A percentile compares a stretch with the other conserved stretches of the same genome.
These are phyloP conservation scores for Colletotrichum tofieldiae DNA, from an alignment of 2,329 filamentous ascomycete species.

Conservation along the genomic window DNA sequence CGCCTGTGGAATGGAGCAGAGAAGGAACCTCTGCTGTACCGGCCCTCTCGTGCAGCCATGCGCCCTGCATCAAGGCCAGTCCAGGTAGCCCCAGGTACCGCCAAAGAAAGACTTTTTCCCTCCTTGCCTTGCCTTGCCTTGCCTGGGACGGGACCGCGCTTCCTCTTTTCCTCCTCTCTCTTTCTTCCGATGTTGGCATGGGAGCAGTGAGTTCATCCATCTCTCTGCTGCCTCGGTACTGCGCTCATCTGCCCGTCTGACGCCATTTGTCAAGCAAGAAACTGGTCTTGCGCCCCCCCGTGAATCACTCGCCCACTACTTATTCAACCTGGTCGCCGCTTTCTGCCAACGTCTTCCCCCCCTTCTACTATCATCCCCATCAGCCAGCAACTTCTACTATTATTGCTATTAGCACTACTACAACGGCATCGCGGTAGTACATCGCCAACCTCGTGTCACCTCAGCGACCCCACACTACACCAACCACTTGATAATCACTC, in stretches of 20 bases:
- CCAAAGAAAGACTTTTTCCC: background rate
- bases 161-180: background rate
- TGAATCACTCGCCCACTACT: slow-evolving; percentile 30
- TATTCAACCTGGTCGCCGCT: slow-evolving; percentile 35
- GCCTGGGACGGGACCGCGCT: background rate
- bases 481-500: background rate
- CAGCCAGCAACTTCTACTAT: background rate
- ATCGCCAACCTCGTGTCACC: background rate
- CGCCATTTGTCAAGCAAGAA: slow-evolving; percentile 24
- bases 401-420: background rate
- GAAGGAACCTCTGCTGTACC: background rate
- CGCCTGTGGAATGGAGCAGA: background rate
- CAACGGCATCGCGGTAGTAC: background rate
- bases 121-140: background rate
- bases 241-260: slow-evolving; percentile 22
- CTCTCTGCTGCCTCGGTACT: background rate
- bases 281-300: background rate
- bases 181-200: background rate
- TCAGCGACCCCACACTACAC: background rate
- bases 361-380: background rate
- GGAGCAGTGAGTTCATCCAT: background rate
- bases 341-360: background rate
- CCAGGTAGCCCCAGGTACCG: background rate
- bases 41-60: background rate
- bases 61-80: background rate